phyloP scores from a whole-genome alignment of 2,329 filamentous ascomycete species.

The Boeremia lycopersici region DNA sequence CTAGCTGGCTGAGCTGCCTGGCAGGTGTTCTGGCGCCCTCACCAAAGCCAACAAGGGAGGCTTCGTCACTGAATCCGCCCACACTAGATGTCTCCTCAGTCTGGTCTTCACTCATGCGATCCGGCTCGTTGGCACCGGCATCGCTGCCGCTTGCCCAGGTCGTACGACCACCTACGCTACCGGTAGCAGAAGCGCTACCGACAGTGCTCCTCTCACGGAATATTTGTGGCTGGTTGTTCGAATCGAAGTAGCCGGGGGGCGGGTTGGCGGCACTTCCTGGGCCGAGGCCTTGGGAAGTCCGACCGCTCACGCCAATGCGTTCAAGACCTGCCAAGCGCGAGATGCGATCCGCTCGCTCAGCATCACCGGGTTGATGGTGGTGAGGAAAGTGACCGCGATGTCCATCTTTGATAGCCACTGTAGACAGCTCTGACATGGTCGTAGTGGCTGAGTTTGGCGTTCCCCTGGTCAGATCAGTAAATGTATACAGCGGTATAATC shows the following conservation, averaged over 20 bases:
- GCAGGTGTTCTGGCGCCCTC: conserved; percentile 74
- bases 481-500: neutral
- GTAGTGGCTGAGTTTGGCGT: conserved; percentile 93
- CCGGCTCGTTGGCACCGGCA: conserved; percentile 59
- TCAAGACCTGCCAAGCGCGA: conserved; percentile 92
- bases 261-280: conserved; percentile 51
- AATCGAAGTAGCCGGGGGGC: conserved; percentile 76
- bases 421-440: conserved; percentile 88
- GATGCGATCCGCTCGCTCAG: conserved; percentile 92
- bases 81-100: conserved; percentile 66
- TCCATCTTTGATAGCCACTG: conserved; percentile 94
- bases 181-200: conserved; percentile 86
- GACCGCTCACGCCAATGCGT: conserved; percentile 77
- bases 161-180: conserved; percentile 71
- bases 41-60: conserved; percentile 87
- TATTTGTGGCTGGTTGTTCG: conserved; percentile 68
- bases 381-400: conserved; percentile 80
- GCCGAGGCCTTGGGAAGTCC: conserved; percentile 53
- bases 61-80: conserved; percentile 86
- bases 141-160: conserved; percentile 73
- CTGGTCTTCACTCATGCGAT: conserved; percentile 72
- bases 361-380: conserved; percentile 74
- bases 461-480: conserved; percentile 61
- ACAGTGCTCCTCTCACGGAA: conserved; percentile 83
- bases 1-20: conserved; percentile 68